Evolutionary conservation across 2,329 filamentous ascomycete species (phyloP).

Genomic region (Stromatinia cepivora): DNA sequence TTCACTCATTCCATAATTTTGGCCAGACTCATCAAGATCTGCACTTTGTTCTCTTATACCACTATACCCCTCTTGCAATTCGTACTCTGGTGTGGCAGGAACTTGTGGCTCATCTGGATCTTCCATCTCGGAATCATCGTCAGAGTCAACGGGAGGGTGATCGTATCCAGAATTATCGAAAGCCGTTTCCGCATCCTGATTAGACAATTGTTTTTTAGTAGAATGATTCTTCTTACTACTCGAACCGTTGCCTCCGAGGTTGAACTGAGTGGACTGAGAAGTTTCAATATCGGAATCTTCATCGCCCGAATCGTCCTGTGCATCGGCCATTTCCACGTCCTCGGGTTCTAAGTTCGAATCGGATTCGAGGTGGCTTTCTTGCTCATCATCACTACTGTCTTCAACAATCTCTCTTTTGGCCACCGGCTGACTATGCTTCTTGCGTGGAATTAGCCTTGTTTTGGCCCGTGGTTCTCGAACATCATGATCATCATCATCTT

Average conservation of each 20-base stretch:
- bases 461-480: neutral
- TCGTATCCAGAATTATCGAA: neutral
- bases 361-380: neutral
- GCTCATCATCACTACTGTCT: neutral
- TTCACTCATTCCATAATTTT: constrained; percentile 3
- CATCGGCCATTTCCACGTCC: constrained; percentile 5
- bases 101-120: constrained; percentile 15
- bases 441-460: neutral
- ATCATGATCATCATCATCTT: neutral
- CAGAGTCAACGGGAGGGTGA: neutral
- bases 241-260: neutral
- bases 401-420: neutral
- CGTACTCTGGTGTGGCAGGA: constrained; percentile 10
- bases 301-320: neutral
- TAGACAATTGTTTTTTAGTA: neutral
- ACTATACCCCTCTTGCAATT: constrained; percentile 6
- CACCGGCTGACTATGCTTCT: neutral
- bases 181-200: neutral
- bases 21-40: constrained; percentile 2
- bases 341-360: neutral
- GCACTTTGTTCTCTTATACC: neutral
- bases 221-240: neutral
- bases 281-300: neutral
- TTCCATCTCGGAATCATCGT: constrained; percentile 8
- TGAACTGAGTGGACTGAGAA: neutral